These are phyloP conservation scores for Filobasidium uniguttulatum DNA, from an alignment of 1,284 basidiomycete species.

Conservation along the genomic window DNA sequence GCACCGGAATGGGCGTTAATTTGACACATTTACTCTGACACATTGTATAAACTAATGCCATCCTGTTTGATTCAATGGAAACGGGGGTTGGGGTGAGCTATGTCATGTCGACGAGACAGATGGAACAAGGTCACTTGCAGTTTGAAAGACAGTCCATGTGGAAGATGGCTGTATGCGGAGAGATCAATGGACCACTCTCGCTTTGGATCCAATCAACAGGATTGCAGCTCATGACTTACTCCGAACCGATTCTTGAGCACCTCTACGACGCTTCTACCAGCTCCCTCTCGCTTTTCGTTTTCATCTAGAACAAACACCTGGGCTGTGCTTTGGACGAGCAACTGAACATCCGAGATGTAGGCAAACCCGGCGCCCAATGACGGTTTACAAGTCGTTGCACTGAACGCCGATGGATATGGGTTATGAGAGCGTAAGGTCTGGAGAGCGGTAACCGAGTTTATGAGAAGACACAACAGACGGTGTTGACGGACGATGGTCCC, in stretches of 20 bases:
- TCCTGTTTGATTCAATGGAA: too few species aligned
- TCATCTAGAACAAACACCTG: slow-evolving; percentile 31
- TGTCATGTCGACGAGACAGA: too few species aligned
- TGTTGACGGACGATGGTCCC: background rate
- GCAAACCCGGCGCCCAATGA: slow-evolving; percentile 27
- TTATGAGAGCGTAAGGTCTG: background rate
- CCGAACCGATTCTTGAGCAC: slow-evolving; percentile 30
- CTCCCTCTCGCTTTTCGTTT: slow-evolving; percentile 25
- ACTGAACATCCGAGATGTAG: slow-evolving; percentile 25
- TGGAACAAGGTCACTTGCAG: too few species aligned
- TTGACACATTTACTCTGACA: too few species aligned
- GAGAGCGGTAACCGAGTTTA: background rate
- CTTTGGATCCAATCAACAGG: too few species aligned
- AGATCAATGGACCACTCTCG: too few species aligned
- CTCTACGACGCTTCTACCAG: slow-evolving; percentile 27
- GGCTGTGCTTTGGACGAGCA: slow-evolving; percentile 31
- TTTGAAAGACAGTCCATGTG: too few species aligned
- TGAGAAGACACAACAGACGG: background rate
- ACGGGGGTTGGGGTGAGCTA: too few species aligned
- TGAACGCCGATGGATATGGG: slow-evolving; percentile 24
- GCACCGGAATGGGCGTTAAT: too few species aligned
- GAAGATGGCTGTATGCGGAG: too few species aligned
- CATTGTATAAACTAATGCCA: too few species aligned
- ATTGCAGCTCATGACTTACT: too few species aligned
- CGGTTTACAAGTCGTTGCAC: slow-evolving; percentile 28